phyloP scores from a whole-genome alignment of 805 yeast species.

The Suhomyces faveliae region DNA sequence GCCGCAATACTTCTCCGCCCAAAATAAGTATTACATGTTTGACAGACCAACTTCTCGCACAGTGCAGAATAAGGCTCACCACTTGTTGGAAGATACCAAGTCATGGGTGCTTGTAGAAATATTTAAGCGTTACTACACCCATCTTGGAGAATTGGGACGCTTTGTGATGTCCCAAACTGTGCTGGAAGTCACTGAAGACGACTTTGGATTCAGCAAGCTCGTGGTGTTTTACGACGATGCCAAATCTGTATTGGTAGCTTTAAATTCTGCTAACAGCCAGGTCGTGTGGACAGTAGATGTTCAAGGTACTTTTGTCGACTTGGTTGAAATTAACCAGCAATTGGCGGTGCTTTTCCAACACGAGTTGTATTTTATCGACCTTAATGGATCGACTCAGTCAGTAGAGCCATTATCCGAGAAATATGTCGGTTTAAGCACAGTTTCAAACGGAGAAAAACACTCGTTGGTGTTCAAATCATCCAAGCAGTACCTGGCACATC shows the following conservation, averaged over 20 bases:
- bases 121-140: constrained; percentile 26
- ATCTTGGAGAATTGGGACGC: constrained; percentile 34
- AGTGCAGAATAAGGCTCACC: constrained; percentile 29
- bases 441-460: neutral
- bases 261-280: constrained; percentile 9
- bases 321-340: constrained; percentile 14
- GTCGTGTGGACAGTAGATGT: neutral
- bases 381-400: constrained; percentile 16
- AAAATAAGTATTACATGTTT: constrained; percentile 20
- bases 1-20: constrained; percentile 3
- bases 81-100: constrained; percentile 29
- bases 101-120: constrained; percentile 9
- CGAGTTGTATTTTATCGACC: constrained; percentile 9
- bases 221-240: constrained; percentile 26
- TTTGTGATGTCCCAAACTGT: constrained; percentile 11
- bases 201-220: constrained; percentile 33
- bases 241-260: constrained; percentile 7
- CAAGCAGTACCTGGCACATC: neutral
- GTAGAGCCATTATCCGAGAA: neutral
- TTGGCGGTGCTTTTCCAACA: constrained; percentile 15
- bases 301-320: constrained; percentile 6
- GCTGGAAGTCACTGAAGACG: constrained; percentile 11
- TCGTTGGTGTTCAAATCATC: constrained; percentile 1
- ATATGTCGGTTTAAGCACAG: neutral
- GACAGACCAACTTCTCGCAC: constrained; percentile 31